Evolutionary conservation across 106 monocot genomes (phyloP), one percentile per base, ranked within the genome.

Genomic region (Narthecium ossifragum): DNA sequence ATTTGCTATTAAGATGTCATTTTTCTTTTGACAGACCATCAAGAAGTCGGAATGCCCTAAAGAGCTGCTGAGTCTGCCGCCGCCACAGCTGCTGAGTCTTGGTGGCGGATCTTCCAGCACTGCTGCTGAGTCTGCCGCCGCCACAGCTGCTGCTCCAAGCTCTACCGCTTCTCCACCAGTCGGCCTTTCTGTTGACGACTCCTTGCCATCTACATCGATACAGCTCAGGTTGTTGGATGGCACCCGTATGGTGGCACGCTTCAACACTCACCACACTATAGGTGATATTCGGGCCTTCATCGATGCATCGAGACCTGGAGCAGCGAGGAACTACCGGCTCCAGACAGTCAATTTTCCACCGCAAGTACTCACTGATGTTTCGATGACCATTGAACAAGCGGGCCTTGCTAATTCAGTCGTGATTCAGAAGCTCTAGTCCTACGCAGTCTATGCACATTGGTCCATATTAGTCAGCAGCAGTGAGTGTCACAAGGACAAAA

Each of bases 301-400:
- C 3, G 73, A 94, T 55, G 71, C 79, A 6, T 79, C 86, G 23
- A 75, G 90, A 40, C 90, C 90, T 12, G 76, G 73, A 30, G 73
- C 67, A 8, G 55, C 61, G 17, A 70, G 67, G 14, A 62, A 34
- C 20, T 94, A 90, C 67, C 71, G 51, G 22, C 65, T 94, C 25
- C 90, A 86, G 71, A 85, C 90, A 1, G 90, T 86, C 25, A 86
- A 78, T 23, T 94, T 94, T 57, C 94, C 88, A 30, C 94, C 94
- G 11, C 83, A 83, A 66, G 69, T 67, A 49, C 83, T 94, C n/a
- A 68, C 69, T 54, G 90, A 94, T 65, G 18, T 18, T 0, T 28
- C 60, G 22, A 73, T 64, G 63, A 86, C 86, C 2, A 90, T 94
- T 11, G 80, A 76, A 38, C 70, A 90, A 69, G 90, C 79, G 2